Evolutionary conservation across 2,329 filamentous ascomycete species (phyloP).

Genomic region (Fusarium nisikadoi): DNA sequence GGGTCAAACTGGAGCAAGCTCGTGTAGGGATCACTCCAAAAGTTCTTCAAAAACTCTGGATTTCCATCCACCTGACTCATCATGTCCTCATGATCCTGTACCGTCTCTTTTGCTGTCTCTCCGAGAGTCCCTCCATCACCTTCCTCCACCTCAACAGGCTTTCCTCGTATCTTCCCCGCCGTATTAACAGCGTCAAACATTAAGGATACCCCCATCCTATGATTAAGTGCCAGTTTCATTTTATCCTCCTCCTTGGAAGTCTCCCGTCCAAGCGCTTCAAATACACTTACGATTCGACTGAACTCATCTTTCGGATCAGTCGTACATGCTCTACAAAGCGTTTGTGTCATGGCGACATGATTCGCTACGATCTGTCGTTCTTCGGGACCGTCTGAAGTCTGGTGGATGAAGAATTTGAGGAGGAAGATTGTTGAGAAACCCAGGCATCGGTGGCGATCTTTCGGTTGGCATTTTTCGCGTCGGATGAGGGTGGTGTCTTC

Average conservation of each 20-base stretch:
- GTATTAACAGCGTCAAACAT: slow-evolving; percentile 24
- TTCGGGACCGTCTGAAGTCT: neutral
- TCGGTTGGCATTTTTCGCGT: slow-evolving; percentile 20
- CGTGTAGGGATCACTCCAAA: slow-evolving; percentile 32
- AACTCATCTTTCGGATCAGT: slow-evolving; percentile 25
- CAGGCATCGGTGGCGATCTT: slow-evolving; percentile 29
- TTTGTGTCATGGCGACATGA: slow-evolving; percentile 23
- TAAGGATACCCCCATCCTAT: slow-evolving; percentile 31
- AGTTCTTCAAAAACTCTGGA: slow-evolving; percentile 11
- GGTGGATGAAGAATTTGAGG: slow-evolving; percentile 29
- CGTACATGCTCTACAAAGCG: slow-evolving; percentile 10
- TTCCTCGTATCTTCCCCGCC: slow-evolving; percentile 21
- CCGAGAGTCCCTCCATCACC: neutral
- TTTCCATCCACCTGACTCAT: neutral
- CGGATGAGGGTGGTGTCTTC: neutral
- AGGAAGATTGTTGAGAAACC: slow-evolving; percentile 33
- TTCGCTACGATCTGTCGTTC: slow-evolving; percentile 24
- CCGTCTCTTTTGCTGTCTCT: neutral
- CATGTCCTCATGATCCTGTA: neutral
- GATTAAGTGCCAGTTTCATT: slow-evolving; percentile 4
- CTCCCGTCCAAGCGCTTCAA: slow-evolving; percentile 22
- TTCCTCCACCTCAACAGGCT: slow-evolving; percentile 8
- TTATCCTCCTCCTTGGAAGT: neutral
- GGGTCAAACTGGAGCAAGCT: slow-evolving; percentile 23
- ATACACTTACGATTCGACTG: slow-evolving; percentile 4